Percentiles rank a stretch among this genome's conserved stretches.
phyloP scores from a whole-genome alignment of 2,329 filamentous ascomycete genomes.

The Botrytis squamosa region DNA sequence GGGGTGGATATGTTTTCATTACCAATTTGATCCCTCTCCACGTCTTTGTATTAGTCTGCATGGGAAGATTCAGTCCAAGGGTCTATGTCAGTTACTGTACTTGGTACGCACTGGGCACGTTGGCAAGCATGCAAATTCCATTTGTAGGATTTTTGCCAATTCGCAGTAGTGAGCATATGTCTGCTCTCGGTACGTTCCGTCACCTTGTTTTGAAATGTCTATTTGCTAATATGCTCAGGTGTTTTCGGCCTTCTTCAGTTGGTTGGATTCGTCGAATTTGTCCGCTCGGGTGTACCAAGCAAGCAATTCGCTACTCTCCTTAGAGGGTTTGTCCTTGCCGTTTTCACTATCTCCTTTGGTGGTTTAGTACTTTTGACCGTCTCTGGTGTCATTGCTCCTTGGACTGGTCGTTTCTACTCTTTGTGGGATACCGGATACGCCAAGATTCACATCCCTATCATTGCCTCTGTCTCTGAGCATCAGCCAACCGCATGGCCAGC shows the following conservation, averaged over 20 bases:
- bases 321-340: constrained; percentile 68
- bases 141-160: constrained; percentile 98
- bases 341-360: constrained; percentile 71
- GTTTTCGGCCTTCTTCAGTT: constrained; percentile 96
- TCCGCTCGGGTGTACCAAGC: constrained; percentile 82
- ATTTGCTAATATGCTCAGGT: constrained; percentile 50
- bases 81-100: constrained; percentile 97
- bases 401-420: constrained; percentile 98
- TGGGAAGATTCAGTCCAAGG: constrained; percentile 93
- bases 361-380: constrained; percentile 85
- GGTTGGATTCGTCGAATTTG: constrained; percentile 86
- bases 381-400: constrained; percentile 89
- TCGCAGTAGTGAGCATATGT: constrained; percentile 98
- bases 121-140: constrained; percentile 98
- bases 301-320: constrained; percentile 94
- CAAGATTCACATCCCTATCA: constrained; percentile 99
- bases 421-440: constrained; percentile 98
- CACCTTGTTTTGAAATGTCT: constrained; percentile 15
- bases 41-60: constrained; percentile 88
- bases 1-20: constrained; percentile 99
- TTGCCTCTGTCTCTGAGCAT: constrained; percentile 98
- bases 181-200: constrained; percentile 70
- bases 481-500: constrained; percentile 98
- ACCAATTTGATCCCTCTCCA: constrained; percentile 95
- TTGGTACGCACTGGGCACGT: constrained; percentile 93